Percentiles rank a stretch among this genome's conserved stretches.
Conservation (phyloP, 768 basidiomycete genomes). For the Trametes cinnabarina region DNA sequence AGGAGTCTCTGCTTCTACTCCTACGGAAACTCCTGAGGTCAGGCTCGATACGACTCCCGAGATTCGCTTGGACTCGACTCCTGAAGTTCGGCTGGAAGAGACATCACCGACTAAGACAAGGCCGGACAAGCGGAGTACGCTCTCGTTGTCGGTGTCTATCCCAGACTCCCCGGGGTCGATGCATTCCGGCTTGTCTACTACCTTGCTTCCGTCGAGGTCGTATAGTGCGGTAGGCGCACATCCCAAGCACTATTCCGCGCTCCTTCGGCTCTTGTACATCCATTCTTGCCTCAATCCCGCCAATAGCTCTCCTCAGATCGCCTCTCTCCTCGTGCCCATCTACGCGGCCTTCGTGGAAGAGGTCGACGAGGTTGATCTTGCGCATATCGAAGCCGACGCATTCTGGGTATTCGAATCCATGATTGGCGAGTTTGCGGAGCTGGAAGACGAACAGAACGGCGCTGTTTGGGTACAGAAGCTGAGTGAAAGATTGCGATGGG, state of each 20-base stretch:
- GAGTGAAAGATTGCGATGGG: conserved; percentile 57
- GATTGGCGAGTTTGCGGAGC: conserved; percentile 66
- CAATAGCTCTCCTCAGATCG: conserved; percentile 62
- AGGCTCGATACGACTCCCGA: conserved; percentile 39
- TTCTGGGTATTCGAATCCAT: conserved; percentile 82
- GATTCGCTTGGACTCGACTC: conserved; percentile 39
- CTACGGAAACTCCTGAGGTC: conserved; percentile 38
- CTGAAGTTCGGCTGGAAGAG: conserved; percentile 40
- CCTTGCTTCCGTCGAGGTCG: conserved; percentile 47
- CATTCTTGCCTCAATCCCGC: conserved; percentile 73
- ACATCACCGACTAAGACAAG: conserved; percentile 23
- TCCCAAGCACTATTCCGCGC: conserved; percentile 56
- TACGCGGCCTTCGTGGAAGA: conserved; percentile 64
- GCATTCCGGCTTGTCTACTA: conserved; percentile 34
- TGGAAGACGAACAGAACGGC: conserved; percentile 68
- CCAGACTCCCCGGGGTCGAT: conserved; percentile 31
- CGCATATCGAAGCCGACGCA: conserved; percentile 74
- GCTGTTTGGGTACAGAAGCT: conserved; percentile 62
- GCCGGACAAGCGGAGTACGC: conserved; percentile 10
- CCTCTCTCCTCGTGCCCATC: conserved; percentile 67
- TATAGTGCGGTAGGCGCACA: conserved; percentile 49
- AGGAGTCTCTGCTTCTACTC: conserved; percentile 19
- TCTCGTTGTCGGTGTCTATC: conserved; percentile 37
- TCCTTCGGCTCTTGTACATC: conserved; percentile 69
- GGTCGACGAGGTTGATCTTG: conserved; percentile 54